Conservation (phyloP, 1,139 yeast genomes). For the Pneumocystis carinii region DNA sequence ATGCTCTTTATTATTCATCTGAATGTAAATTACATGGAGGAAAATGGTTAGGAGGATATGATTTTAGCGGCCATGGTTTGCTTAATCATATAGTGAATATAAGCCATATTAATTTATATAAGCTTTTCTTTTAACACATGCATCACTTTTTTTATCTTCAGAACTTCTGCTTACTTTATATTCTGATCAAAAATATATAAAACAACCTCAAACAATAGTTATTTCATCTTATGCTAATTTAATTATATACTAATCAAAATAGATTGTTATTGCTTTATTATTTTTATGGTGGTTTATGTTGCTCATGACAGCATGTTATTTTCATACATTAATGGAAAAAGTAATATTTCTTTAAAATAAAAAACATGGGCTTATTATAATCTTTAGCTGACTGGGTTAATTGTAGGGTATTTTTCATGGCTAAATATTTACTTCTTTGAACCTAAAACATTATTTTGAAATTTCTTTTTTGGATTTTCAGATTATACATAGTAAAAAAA, state of each 20-base stretch:
- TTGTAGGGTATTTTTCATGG: slow-evolving; percentile 13
- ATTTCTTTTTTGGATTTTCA: background rate
- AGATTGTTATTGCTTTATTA: slow-evolving; percentile 32
- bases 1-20: background rate
- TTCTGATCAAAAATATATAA: slow-evolving; percentile 9
- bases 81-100: background rate
- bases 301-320: slow-evolving; percentile 65
- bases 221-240: slow-evolving; percentile 4
- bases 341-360: slow-evolving; percentile 17
- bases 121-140: slow-evolving; percentile 45
- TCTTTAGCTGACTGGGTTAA: slow-evolving; percentile 14
- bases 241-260: slow-evolving; percentile 19
- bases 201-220: slow-evolving; percentile 6
- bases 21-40: slow-evolving; percentile 46
- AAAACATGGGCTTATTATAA: background rate
- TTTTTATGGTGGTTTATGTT: slow-evolving; percentile 77
- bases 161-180: slow-evolving; percentile 38
- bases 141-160: slow-evolving; percentile 53
- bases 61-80: slow-evolving; percentile 85
- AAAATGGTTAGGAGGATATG: slow-evolving; percentile 83
- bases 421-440: slow-evolving; percentile 12
- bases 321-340: slow-evolving; percentile 69
- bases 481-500: background rate
- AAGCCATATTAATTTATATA: background rate
- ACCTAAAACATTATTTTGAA: background rate